Conservation (phyloP, 2,329 filamentous ascomycete genomes). For the Ophiostoma ips region DNA sequence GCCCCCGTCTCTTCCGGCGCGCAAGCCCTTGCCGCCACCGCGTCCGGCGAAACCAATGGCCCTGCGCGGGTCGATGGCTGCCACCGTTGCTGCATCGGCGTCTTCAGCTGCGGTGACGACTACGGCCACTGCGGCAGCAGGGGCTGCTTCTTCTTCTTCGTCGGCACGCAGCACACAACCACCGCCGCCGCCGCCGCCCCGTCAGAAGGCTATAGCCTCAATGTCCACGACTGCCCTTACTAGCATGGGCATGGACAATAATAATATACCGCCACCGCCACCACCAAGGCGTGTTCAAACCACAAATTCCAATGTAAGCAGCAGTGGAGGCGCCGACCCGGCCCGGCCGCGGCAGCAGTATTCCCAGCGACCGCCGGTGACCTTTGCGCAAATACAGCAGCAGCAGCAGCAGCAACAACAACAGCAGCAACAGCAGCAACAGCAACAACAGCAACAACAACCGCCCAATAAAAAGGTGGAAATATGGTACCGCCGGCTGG, state of each 20-base stretch:
- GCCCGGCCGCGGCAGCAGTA: conserved; percentile 8
- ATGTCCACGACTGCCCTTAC: conserved; percentile 21
- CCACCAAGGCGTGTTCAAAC: conserved; percentile 7
- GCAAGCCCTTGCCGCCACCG: conserved; percentile 32
- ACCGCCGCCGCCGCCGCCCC: conserved; percentile 8
- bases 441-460: conserved; percentile 12
- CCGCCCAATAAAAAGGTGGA: conserved; percentile 52
- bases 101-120: background rate
- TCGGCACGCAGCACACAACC: background rate
- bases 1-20: background rate
- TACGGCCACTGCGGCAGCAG: background rate
- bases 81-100: background rate
- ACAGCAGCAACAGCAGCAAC: too few relatives aligned
- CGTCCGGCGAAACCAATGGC: conserved; percentile 44
- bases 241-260: too few relatives aligned
- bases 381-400: conserved; percentile 6
- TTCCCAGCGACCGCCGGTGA: conserved; percentile 7
- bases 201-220: conserved; percentile 1
- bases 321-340: background rate
- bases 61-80: conserved; percentile 27
- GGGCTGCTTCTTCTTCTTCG: too few relatives aligned
- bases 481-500: conserved; percentile 56
- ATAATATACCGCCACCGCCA: conserved; percentile 6
- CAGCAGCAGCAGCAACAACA: conserved; percentile 10
- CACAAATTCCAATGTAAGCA: background rate